Evolutionary conservation across 768 basidiomycete species (phyloP), one percentile per base, ranked within the genome.

Genomic region (Basidioascus undulatus): DNA sequence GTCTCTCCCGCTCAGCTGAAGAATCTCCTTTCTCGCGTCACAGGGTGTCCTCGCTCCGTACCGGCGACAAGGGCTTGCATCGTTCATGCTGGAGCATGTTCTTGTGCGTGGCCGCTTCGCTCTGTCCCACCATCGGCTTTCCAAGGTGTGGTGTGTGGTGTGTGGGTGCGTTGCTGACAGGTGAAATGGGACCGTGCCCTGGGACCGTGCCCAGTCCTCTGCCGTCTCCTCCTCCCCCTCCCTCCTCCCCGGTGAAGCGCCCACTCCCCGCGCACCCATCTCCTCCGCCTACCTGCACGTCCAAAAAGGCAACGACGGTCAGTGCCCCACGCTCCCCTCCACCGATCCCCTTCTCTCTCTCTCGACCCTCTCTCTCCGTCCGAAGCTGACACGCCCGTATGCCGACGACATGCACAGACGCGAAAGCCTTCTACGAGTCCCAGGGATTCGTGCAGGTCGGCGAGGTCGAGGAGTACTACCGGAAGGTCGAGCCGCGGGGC

Each of bases 401-500:
- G n/a, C n/a, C n/a, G n/a, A n/a, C n/a, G n/a, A n/a, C n/a, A n/a
- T n/a, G n/a, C n/a, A n/a, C n/a, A n/a, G n/a, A 66, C 13, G 82
- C 78, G 20, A 81, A 75, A 60, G 62, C 57, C 41, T 86, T 86
- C 57, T 87, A 86, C 56, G 77, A 81, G 59, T 64, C 65, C 33
- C 74, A 83, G 50, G 83, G 77, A 7, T 87, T 87, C 62, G 62
- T 58, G 41, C 72, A 79, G 57, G 62, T 68, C 18, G 66, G 65
- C 18, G 47, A 76, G 24, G 69, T 76, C 40, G 62, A 74, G 51
- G 66, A 70, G 46, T 87, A 87, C 59, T 87, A 87, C 69, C 44
- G 43, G 35, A 86, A 81, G 57, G 79, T 87, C 43, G 62, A 59
- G 23, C 83, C 83, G 20, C 70, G 69, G 47, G 76, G 76, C 52